Percentiles rank a stretch among this genome's conserved stretches.
Evolutionary conservation across 2,329 filamentous ascomycete genomes (phyloP).

Genomic region (Diaporthe ilicicola): DNA sequence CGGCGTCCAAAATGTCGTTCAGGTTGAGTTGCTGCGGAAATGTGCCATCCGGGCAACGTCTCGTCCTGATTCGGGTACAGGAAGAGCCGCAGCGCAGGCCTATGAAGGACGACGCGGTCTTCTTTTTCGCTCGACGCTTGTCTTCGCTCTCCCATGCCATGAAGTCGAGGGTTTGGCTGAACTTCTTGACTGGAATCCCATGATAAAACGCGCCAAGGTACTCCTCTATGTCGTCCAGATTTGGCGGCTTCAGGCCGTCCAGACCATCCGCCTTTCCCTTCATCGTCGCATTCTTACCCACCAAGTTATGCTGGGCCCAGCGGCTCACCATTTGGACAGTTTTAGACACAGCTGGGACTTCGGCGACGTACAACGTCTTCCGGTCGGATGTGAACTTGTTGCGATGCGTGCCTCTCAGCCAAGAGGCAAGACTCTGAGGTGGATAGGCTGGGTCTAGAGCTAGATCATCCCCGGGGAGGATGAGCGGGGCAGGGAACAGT

Average conservation of each 20-base stretch:
- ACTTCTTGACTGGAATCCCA: slow-evolving; percentile 57
- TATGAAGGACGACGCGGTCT: slow-evolving; percentile 45
- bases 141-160: slow-evolving; percentile 53
- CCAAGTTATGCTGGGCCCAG: slow-evolving; percentile 46
- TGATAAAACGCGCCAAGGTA: slow-evolving; percentile 61
- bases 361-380: slow-evolving; percentile 63
- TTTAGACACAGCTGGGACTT: slow-evolving; percentile 51
- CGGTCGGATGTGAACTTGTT: slow-evolving; percentile 57
- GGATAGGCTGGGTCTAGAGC: slow-evolving; percentile 59
- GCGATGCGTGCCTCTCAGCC: slow-evolving; percentile 53
- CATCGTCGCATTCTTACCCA: slow-evolving; percentile 41
- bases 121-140: slow-evolving; percentile 20
- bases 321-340: slow-evolving; percentile 54
- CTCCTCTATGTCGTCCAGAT: slow-evolving; percentile 41
- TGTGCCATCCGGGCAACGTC: slow-evolving; percentile 54
- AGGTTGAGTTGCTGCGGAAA: slow-evolving; percentile 65
- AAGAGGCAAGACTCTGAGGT: slow-evolving; percentile 61
- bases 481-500: slow-evolving; percentile 65
- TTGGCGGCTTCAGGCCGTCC: slow-evolving; percentile 40
- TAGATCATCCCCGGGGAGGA: slow-evolving; percentile 68
- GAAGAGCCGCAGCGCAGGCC: slow-evolving; percentile 50
- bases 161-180: slow-evolving; percentile 53
- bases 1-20: slow-evolving; percentile 66
- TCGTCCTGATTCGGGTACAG: slow-evolving; percentile 59
- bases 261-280: slow-evolving; percentile 52